Base-by-base conservation (phyloP, 1,284 basidiomycete species). In the Agroathelia rolfsii region DNA sequence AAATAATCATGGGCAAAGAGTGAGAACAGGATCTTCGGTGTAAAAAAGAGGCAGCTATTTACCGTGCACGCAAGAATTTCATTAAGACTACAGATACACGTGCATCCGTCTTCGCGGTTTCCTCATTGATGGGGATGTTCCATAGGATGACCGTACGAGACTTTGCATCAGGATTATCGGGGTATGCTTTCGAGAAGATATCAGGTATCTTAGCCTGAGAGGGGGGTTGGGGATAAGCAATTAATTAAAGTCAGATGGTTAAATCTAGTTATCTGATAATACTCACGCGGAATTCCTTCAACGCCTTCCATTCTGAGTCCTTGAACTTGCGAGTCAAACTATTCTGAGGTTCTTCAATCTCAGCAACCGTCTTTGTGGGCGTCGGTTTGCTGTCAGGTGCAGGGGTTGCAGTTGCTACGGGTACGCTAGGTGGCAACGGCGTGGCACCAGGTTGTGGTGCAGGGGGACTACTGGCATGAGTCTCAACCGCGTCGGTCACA, bases 11-110 rank as follows among this genome's bases (percentile, higher is more conserved):
- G n/a, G 20, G 29, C 12, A 24, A 7, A 12, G 15, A 29, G 37
- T 20, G 13, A 25, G 19, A 15, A 19, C 32, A 28, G 18, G 15
- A 24, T 16, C 10, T 31, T 22, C 12, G 20, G 11, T n/a, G n/a
- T n/a, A n/a, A n/a, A n/a, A n/a, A n/a, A n/a, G n/a, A n/a, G n/a
- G n/a, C n/a, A n/a, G n/a, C n/a, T n/a, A 32, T 59, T n/a, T 41
- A 75, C 80, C 79, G 71, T 7, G 83, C 83, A 38, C 79, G 65
- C 21, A 84, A 57, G 58, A 85, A 86, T 51, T 86, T 86, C 69
- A 81, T 71, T 26, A 86, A 61, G 5, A 85, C 47, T 13, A 85
- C 79, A 44, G 77, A 83, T 28, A 71, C 68, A 6, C 68, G 66
- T 1, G 80, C 72, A 50, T 80, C 65, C 24, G 52, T 55, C 24